Evolutionary conservation across 2,329 filamentous ascomycete species (phyloP), one percentile per base, ranked within the genome.

Genomic region (Talaromyces sp.): DNA sequence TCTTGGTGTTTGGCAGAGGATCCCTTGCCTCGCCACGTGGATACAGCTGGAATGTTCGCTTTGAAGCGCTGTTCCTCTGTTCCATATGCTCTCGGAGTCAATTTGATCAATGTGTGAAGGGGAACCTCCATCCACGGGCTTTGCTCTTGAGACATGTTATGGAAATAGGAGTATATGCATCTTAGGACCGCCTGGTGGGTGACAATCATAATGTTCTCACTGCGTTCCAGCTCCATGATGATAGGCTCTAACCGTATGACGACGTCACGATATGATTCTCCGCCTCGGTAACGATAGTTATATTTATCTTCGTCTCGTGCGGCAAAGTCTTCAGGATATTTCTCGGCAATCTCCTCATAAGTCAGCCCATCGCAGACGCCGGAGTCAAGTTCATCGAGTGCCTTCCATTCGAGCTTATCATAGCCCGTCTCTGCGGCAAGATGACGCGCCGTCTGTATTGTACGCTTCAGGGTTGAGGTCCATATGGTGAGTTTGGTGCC

Each of bases 71-170:
- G 86, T 74, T 98, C 92, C 64, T 96, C 88, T 1, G 95, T 99
- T 56, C 90, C 91, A 75, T 99, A 99, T 7, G 95, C 95, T 65
- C 91, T 87, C 1, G 95, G 95, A 5, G 95, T 98, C 58, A 99
- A 83, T 79, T 97, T 97, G 79, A 99, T 98, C 55, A 99, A 83
- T 8, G 92, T 96, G 76, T 99, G 95, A 65, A 99, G 83, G 6
- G 95, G 95, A 8, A 99, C 95, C 72, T 97, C 93, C 90, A 98
- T 96, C 95, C 95, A 99, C 0, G 95, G 95, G 68, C 90, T 95
- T 77, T 91, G 86, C 69, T 93, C 88, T 77, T 98, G 95, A 61
- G 92, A 89, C 71, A 95, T 92, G 72, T 98, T 96, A 90, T 97
- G 96, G 76, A 98, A 99, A 77, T 99, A 99, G 33, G 95, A 92